phyloP scores from a whole-genome alignment of 1,139 yeast species.

The Pichia sp. region DNA sequence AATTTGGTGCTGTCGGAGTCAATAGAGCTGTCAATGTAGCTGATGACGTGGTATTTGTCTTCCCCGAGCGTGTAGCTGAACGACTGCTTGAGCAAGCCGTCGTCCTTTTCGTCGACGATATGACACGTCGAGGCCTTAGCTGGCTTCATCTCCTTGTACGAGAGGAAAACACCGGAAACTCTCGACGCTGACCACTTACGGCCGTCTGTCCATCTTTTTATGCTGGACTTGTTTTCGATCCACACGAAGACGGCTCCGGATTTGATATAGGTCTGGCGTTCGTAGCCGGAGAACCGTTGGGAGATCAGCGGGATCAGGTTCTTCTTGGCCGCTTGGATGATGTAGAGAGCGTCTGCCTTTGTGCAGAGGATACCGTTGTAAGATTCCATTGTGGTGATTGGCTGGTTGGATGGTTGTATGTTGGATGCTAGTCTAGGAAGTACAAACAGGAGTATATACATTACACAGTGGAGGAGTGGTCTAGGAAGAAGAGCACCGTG shows the following conservation, averaged over 20 bases:
- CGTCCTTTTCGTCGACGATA: constrained; percentile 34
- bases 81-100: constrained; percentile 59
- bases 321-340: constrained; percentile 62
- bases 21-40: no score
- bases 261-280: constrained; percentile 46
- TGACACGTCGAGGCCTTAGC: constrained; percentile 6
- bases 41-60: constrained; percentile 54
- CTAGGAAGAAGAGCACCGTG: no score
- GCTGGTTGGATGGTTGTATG: no score
- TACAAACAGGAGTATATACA: no score
- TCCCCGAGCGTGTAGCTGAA: constrained; percentile 51
- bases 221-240: constrained; percentile 70
- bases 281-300: constrained; percentile 58
- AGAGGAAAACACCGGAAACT: constrained; percentile 62
- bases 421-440: not conserved
- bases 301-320: constrained; percentile 57
- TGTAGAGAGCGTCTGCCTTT: constrained; percentile 59
- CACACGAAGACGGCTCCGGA: constrained; percentile 62
- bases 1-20: no score
- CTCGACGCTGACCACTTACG: constrained; percentile 70
- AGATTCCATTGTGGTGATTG: no score
- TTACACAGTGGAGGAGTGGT: no score
- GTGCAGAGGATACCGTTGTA: constrained; percentile 59
- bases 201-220: constrained; percentile 80
- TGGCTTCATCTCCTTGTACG: constrained; percentile 59